phyloP scores from a whole-genome alignment of 1,139 yeast genomes.

The Geotrichum macrosporum region DNA sequence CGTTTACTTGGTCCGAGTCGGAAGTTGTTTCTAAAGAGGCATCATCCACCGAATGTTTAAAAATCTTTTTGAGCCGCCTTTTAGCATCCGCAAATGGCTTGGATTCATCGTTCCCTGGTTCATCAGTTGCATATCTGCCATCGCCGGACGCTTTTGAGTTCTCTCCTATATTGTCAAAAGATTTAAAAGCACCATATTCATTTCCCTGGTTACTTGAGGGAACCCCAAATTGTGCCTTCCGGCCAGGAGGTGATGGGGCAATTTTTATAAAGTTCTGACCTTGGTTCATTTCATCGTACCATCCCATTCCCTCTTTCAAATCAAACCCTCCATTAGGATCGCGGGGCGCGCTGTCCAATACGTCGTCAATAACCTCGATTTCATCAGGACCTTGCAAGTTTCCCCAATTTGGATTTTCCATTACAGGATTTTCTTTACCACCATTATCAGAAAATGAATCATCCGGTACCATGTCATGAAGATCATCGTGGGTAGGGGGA shows the following conservation, averaged over 20 bases:
- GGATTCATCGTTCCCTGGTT: too few species aligned
- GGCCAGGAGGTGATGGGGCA: neutral
- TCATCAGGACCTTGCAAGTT: conserved; percentile 1
- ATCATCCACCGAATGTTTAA: neutral
- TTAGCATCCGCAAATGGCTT: too few species aligned
- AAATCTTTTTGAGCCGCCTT: neutral
- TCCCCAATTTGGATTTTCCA: neutral
- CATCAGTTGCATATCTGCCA: too few species aligned
- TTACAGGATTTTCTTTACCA: neutral
- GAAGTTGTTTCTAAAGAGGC: neutral
- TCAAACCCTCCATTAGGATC: conserved; percentile 12
- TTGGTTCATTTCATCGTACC: neutral
- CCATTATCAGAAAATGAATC: neutral
- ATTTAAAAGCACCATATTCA: too few species aligned
- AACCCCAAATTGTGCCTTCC: neutral
- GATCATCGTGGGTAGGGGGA: neutral
- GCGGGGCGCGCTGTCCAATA: conserved; percentile 4
- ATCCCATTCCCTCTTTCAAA: neutral
- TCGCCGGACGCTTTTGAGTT: too few species aligned
- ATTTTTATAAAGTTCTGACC: too few species aligned
- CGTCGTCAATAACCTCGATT: conserved; percentile 11
- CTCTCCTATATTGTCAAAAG: neutral
- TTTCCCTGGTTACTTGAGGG: neutral
- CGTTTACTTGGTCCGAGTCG: neutral
- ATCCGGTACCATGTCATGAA: neutral